These are phyloP conservation scores for Zygotorulaspora florentina DNA, from an alignment of 805 yeast genomes.

Conservation along the genomic window DNA sequence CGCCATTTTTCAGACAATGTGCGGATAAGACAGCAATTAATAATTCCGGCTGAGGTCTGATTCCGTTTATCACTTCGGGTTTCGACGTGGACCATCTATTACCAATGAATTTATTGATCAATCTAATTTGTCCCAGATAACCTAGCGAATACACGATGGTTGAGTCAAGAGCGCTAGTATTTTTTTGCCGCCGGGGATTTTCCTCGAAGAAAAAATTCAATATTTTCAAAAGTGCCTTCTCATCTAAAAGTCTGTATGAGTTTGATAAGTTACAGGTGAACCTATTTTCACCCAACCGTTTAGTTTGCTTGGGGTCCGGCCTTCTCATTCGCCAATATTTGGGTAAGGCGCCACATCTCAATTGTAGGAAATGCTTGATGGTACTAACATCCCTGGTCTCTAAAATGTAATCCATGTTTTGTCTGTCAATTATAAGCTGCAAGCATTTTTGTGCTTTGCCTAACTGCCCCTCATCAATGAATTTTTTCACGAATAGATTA, in stretches of 20 bases:
- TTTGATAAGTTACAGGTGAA: constrained; percentile 3
- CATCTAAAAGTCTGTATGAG: constrained; percentile 15
- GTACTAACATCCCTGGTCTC: constrained; percentile 16
- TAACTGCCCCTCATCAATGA: constrained; percentile 19
- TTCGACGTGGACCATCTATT: constrained; percentile 19
- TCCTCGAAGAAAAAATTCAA: constrained; percentile 13
- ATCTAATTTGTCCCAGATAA: constrained; percentile 16
- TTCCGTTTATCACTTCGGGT: neutral
- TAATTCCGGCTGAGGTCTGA: constrained; percentile 19
- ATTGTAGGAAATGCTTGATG: constrained; percentile 20
- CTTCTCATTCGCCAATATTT: constrained; percentile 17
- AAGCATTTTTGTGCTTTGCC: constrained; percentile 24
- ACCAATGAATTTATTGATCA: constrained; percentile 19
- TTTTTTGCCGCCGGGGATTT: constrained; percentile 7
- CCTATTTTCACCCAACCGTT: constrained; percentile 8
- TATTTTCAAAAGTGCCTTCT: constrained; percentile 13
- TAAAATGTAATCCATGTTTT: constrained; percentile 9
- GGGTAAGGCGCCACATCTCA: constrained; percentile 29
- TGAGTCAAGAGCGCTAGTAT: constrained; percentile 17
- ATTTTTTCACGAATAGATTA: constrained; percentile 15
- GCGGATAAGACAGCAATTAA: constrained; percentile 23
- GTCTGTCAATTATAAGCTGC: constrained; percentile 14
- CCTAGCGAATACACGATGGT: constrained; percentile 27
- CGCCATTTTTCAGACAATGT: constrained; percentile 16
- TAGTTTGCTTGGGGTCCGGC: neutral